Percentiles rank a stretch among this genome's conserved stretches.
Conservation (phyloP, 768 basidiomycete genomes). For the Arthromyces matolae region DNA sequence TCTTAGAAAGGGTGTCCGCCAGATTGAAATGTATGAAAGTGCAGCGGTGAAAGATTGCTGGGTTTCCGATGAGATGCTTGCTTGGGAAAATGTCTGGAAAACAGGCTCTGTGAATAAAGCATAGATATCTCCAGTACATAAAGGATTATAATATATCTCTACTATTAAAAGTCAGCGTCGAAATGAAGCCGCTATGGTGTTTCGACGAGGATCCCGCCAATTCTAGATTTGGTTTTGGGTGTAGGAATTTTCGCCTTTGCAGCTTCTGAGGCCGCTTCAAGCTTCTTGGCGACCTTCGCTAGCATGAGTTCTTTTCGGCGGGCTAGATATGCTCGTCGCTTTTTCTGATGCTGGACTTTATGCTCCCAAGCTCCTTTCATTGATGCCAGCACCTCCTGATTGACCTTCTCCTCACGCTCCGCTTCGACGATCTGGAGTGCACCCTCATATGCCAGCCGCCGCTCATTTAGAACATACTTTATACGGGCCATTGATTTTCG, state of each 20-base stretch:
- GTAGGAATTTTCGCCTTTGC: not conserved
- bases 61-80: constrained; percentile 66
- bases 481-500: constrained; percentile 97
- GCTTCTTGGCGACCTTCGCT: constrained; percentile 5
- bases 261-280: not conserved
- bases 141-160: not conserved
- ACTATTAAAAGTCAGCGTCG: not conserved
- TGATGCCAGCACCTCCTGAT: constrained; percentile 26
- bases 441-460: constrained; percentile 78
- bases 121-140: not conserved
- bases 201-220: constrained; percentile 2
- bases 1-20: constrained; percentile 62
- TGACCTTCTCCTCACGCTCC: constrained; percentile 28
- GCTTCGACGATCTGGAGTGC: constrained; percentile 45
- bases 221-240: not conserved
- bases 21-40: constrained; percentile 69
- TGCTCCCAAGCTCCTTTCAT: constrained; percentile 20
- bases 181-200: too few relatives aligned
- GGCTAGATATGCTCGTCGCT: constrained; percentile 13
- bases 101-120: not conserved
- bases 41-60: constrained; percentile 68
- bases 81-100: constrained; percentile 49
- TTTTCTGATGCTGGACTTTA: constrained; percentile 17
- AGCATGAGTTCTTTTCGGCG: constrained; percentile 11
- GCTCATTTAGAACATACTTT: constrained; percentile 88